A percentile compares a stretch with the other conserved stretches of the same genome.
phyloP scores from a whole-genome alignment of 169 alveolate species.

The Eimeria zaria region DNA sequence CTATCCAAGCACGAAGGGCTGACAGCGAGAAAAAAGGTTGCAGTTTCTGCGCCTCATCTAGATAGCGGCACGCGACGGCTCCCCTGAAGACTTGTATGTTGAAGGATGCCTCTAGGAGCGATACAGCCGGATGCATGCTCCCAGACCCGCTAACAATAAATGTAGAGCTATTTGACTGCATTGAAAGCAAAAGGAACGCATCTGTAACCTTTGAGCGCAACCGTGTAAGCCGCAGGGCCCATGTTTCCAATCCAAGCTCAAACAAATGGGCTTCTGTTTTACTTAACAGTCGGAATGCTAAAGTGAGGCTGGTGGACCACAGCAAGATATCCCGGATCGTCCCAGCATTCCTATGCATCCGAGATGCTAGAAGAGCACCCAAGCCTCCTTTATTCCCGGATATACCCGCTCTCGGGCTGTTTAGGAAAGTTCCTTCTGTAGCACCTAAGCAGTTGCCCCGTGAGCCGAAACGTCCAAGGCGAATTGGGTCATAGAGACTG shows the following conservation, averaged over 20 bases:
- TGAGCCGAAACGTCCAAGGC: background rate
- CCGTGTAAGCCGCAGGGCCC: conserved; percentile 50
- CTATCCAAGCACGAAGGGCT: conserved; percentile 61
- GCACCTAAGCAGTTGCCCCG: background rate
- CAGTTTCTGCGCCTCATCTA: conserved; percentile 39
- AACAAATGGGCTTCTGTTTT: conserved; percentile 32
- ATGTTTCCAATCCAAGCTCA: conserved; percentile 76
- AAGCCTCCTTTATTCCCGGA: background rate
- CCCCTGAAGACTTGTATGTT: conserved; percentile 64
- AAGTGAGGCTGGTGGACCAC: conserved; percentile 59
- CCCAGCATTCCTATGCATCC: background rate
- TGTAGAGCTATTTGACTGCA: conserved; percentile 3
- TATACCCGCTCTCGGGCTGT: background rate
- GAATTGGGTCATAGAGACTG: conserved; percentile 56
- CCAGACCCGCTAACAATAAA: background rate
- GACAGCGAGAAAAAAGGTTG: conserved; percentile 51
- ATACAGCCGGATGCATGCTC: conserved; percentile 67
- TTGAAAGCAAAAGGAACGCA: conserved; percentile 42
- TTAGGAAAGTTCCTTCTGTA: background rate
- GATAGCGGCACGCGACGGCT: conserved; percentile 54
- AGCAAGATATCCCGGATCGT: conserved; percentile 1
- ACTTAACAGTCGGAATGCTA: conserved; percentile 40
- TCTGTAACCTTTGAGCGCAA: conserved; percentile 44
- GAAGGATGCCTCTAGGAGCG: conserved; percentile 68
- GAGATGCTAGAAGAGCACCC: background rate